Base-by-base conservation (phyloP, 1,139 yeast species). In the Candida freyschussii region DNA sequence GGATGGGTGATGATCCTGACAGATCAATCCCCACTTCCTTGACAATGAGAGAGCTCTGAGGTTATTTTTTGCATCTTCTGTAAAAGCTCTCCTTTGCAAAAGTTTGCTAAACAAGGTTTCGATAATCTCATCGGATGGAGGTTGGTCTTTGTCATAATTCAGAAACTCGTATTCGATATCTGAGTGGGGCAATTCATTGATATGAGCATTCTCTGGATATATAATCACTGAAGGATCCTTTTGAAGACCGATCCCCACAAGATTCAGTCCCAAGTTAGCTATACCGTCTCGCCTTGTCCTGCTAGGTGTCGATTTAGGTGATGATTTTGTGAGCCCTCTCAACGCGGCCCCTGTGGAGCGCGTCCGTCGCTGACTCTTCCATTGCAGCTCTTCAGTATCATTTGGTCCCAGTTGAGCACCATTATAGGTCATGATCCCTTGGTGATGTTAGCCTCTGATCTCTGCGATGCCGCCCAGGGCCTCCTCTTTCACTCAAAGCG, bases 11-110 rank as follows among this genome's bases (percentile, higher is more conserved):
- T 39, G 45, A 28, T 50, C 55, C 24, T 48, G 53, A 31, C 55
- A 50, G 3, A 50, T 39, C 17, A 50, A 34, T 1, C 34, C 30
- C 55, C 55, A 50, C 35, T 50, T 50, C 17, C 55, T 40, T 2
- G 36, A 24, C 2, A 39, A 11, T 2, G 53, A 36, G 6, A 40
- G 20, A 5, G 33, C 33, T 20, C 20, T 37, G 13, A 50, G 30
- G 29, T 45, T 47, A 8, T n/a, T 13, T 16, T 36, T 31, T 3
- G 49, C 52, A 22, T 49, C 48, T 12, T 30, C 17, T 2, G 50
- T 27, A 27, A 50, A 50, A 2, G 51, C 41, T 17, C 52, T 38
- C 26, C 33, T 40, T n/a, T 24, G 24, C 6, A 50, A 30, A 3
- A 48, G 35, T 4, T 43, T 30, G n/a, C 34, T 26, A 26, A 49